Conservation (phyloP, 2,329 filamentous ascomycete genomes). For the Xylaria sp. region DNA sequence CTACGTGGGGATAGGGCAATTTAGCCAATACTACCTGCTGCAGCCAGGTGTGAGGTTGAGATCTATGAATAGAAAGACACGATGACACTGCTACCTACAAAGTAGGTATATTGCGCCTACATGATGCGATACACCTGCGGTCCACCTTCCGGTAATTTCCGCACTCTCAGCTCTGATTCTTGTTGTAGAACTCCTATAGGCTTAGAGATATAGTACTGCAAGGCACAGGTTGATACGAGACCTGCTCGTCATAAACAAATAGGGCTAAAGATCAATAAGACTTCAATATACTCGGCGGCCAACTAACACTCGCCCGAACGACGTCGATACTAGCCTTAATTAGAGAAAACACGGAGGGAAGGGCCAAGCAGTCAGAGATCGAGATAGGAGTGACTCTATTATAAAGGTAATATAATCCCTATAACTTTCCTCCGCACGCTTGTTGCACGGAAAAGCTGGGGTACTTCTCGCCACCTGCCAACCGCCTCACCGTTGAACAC, state of each 20-base stretch:
- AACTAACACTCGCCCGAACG: background rate
- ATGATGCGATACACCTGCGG: slow-evolving; percentile 26
- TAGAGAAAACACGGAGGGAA: background rate
- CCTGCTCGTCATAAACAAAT: background rate
- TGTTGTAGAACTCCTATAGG: slow-evolving; percentile 3
- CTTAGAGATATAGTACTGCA: background rate
- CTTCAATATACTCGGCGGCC: background rate
- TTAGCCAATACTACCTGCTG: slow-evolving; percentile 24
- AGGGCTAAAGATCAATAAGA: background rate
- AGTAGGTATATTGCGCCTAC: background rate
- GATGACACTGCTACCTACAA: slow-evolving; percentile 17
- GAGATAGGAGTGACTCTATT: background rate
- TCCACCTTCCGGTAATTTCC: slow-evolving; percentile 29
- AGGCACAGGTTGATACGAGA: background rate
- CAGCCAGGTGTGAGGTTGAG: slow-evolving; percentile 21
- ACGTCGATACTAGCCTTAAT: background rate
- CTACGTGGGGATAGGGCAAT: slow-evolving; percentile 26
- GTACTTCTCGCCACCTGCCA: slow-evolving; percentile 20
- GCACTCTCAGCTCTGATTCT: slow-evolving; percentile 24
- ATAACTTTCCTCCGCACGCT: slow-evolving; percentile 23
- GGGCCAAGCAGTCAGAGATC: background rate
- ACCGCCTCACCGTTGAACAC: slow-evolving; percentile 28
- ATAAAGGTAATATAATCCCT: slow-evolving; percentile 28
- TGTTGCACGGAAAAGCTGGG: slow-evolving; percentile 23
- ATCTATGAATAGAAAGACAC: slow-evolving; percentile 36